Evolutionary conservation across 1,139 yeast species (phyloP).

Genomic region (Debaryomyces nepalensis): DNA sequence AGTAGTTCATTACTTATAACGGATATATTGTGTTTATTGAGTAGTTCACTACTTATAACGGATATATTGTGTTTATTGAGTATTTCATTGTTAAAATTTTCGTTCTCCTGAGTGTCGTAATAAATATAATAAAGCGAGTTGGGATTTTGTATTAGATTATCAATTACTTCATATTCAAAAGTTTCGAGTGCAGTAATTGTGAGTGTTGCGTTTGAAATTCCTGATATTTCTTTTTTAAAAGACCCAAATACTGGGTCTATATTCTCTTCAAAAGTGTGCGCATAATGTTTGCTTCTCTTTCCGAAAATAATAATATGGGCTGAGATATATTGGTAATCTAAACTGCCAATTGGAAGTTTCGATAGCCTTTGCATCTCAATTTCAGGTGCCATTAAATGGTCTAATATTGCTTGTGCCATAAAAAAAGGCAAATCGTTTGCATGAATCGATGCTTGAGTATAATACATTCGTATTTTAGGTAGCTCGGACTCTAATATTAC

Average conservation of each 20-base stretch:
- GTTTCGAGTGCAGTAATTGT: not conserved
- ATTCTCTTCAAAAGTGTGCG: not conserved
- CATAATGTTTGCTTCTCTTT: not conserved
- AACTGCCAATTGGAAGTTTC: not conserved
- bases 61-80: not conserved
- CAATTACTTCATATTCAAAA: not conserved
- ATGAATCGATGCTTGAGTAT: slow-evolving; percentile 35
- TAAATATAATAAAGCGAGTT: not conserved
- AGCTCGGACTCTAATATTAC: slow-evolving; percentile 43
- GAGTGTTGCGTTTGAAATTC: not conserved
- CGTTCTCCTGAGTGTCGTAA: not conserved
- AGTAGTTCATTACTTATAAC: not conserved
- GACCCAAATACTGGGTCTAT: not conserved
- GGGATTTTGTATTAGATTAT: not conserved
- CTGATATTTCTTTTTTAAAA: not conserved
- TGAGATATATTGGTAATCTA: not conserved
- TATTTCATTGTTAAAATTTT: not conserved
- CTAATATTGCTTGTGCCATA: slow-evolving; percentile 39
- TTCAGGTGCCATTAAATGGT: slow-evolving; percentile 34
- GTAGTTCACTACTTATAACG: not conserved
- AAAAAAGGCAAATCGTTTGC: slow-evolving; percentile 48
- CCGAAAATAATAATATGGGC: not conserved
- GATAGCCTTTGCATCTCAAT: slow-evolving; percentile 12
- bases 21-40: not conserved
- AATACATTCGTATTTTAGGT: slow-evolving; percentile 44